Evolutionary conservation across 345 rosid genomes (phyloP).

Genomic region (Alliaria petiolata): DNA sequence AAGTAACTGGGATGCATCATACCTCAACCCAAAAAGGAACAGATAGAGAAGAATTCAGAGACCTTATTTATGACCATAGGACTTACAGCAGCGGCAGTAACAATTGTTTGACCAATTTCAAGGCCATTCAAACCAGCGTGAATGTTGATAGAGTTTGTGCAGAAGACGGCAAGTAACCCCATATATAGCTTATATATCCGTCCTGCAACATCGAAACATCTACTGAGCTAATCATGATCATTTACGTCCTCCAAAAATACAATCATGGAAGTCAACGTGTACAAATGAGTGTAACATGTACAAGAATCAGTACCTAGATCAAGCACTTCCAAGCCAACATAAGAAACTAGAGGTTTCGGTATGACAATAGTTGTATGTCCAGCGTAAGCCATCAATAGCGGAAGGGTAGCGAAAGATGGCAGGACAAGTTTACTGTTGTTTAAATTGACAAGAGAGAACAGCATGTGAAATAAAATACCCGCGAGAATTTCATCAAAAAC

Average conservation of each 20-base stretch:
- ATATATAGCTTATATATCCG: slow-evolving; percentile 87
- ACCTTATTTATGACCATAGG: not conserved
- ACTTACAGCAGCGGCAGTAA: slow-evolving; percentile 89
- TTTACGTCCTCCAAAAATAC: not conserved
- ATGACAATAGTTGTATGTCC: slow-evolving; percentile 91
- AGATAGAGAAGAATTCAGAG: slow-evolving; percentile 3
- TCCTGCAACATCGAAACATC: slow-evolving; percentile 46
- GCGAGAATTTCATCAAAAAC: not conserved
- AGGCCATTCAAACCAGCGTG: slow-evolving; percentile 99
- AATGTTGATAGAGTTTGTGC: slow-evolving; percentile 95
- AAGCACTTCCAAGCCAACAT: slow-evolving; percentile 67
- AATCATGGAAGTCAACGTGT: not conserved
- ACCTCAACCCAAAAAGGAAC: slow-evolving; percentile 14
- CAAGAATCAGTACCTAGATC: slow-evolving; percentile 62
- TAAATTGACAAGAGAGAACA: slow-evolving; percentile 17
- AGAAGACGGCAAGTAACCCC: slow-evolving; percentile 87
- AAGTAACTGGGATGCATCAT: slow-evolving; percentile 35
- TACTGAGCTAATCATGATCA: slow-evolving; percentile 17
- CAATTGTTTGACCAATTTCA: slow-evolving; percentile 98
- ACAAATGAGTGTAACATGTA: not conserved
- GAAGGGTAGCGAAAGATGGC: slow-evolving; percentile 95
- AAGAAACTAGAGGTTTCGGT: slow-evolving; percentile 85
- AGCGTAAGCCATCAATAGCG: slow-evolving; percentile 97
- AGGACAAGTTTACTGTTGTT: slow-evolving; percentile 64
- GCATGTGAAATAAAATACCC: not conserved